Evolutionary conservation across 2,329 filamentous ascomycete species (phyloP).

Genomic region (Cucurbitaria berberidis): DNA sequence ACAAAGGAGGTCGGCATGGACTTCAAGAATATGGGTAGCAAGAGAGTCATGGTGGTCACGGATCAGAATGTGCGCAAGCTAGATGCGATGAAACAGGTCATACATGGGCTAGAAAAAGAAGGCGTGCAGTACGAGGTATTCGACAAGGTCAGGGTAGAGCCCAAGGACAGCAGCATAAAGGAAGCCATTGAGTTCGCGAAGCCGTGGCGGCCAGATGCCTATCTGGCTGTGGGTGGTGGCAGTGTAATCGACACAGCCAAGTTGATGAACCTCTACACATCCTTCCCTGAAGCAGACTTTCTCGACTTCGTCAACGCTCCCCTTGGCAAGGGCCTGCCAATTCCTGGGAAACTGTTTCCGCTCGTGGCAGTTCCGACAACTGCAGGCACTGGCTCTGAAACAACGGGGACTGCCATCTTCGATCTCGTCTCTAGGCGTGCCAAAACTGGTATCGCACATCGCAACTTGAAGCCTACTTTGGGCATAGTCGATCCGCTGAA

Average conservation of each 20-base stretch:
- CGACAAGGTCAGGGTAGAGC: slow-evolving; percentile 82
- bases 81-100: slow-evolving; percentile 86
- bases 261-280: slow-evolving; percentile 95
- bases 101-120: slow-evolving; percentile 78
- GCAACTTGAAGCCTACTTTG: slow-evolving; percentile 92
- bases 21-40: slow-evolving; percentile 85
- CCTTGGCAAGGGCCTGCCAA: slow-evolving; percentile 80
- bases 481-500: slow-evolving; percentile 88
- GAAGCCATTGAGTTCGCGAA: slow-evolving; percentile 89
- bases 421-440: slow-evolving; percentile 87
- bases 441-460: slow-evolving; percentile 95
- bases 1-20: slow-evolving; percentile 99
- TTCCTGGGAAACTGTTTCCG: slow-evolving; percentile 73
- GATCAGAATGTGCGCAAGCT: slow-evolving; percentile 81
- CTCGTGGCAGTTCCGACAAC: slow-evolving; percentile 86
- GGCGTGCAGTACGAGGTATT: slow-evolving; percentile 83
- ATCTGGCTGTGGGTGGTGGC: slow-evolving; percentile 88
- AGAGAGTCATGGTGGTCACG: slow-evolving; percentile 90
- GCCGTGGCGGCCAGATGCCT: slow-evolving; percentile 81
- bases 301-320: slow-evolving; percentile 98
- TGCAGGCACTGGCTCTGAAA: slow-evolving; percentile 88
- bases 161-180: slow-evolving; percentile 90
- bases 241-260: slow-evolving; percentile 99
- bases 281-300: slow-evolving; percentile 90
- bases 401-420: slow-evolving; percentile 97